Evolutionary conservation across 257 asterid genomes (phyloP), one percentile per base, ranked within the genome.

Genomic region (Solanum lycopersicoides): DNA sequence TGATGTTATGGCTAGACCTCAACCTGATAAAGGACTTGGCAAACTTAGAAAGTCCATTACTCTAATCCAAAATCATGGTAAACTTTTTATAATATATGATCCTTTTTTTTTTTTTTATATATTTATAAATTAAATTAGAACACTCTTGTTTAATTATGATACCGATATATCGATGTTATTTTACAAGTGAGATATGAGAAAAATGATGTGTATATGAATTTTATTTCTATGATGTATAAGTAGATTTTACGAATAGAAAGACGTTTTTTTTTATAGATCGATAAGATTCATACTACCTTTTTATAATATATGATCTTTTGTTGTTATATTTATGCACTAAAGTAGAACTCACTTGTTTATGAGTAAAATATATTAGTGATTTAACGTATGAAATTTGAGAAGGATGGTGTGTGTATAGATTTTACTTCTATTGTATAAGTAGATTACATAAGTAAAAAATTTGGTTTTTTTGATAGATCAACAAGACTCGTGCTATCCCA

Each of bases 1-100:
- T 82, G 99, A 97, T 71, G 96, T 95, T 5, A 94, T 90, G 6
- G 98, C 95, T 75, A 98, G 99, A 84, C 98, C 97, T 84, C 95
- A 90, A 84, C 98, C 98, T 39, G 95, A 92, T 47, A 93, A 94
- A 59, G 98, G 96, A 91, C 97, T 94, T 16, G 93, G 94, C 90
- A 97, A 94, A 86, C 97, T 94, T 74, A 89, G 94, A 88, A 93
- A 92, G 85, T 88, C 10, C n/a, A 60, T 86, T 0, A 47, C 88
- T 30, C 9, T 74, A 21, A 63, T 92, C 91, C 92, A 94, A 4
- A 30, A 42, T 47, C 28, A 88, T 76, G 90, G 89, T 91, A 89
- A 6, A 32, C 20, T 23, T 60, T 30, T 83, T 35, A 53, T 45
- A 59, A 23, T 20, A 53, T 50, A 32, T 63, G 44, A 56, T 28